Conservation (phyloP, 805 yeast genomes). For the Yarrowia phangngaensis region DNA sequence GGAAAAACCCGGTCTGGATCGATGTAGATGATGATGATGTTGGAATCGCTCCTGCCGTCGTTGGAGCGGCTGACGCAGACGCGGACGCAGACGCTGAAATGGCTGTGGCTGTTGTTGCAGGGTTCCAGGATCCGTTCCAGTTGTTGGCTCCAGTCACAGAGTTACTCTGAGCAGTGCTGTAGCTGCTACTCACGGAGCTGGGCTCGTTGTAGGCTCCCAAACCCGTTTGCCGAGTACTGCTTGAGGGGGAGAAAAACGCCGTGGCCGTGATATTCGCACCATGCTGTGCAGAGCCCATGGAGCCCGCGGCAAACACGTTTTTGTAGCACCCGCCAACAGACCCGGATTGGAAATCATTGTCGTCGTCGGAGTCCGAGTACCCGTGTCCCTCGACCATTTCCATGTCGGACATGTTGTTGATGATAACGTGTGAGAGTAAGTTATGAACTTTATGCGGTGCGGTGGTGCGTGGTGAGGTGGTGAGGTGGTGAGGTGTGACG, state of each 20-base stretch:
- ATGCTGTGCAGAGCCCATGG: too few species aligned
- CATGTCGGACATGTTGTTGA: slow-evolving; percentile 26
- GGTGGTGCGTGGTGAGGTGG: too few species aligned
- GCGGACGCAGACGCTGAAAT: neutral
- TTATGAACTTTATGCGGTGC: too few species aligned
- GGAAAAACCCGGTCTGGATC: slow-evolving; percentile 30
- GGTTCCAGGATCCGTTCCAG: too few species aligned
- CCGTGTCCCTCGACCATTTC: slow-evolving; percentile 28
- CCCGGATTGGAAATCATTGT: slow-evolving; percentile 1
- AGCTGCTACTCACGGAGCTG: slow-evolving; percentile 33
- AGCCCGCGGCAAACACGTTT: too few species aligned
- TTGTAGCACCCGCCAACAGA: neutral
- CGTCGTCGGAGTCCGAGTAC: slow-evolving; percentile 26
- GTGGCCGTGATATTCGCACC: slow-evolving; percentile 31
- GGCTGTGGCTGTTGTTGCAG: neutral
- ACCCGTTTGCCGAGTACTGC: slow-evolving; percentile 33
- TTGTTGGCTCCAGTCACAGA: too few species aligned
- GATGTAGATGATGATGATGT: slow-evolving; percentile 13
- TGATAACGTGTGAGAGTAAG: too few species aligned
- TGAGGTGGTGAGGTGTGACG: too few species aligned
- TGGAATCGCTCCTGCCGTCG: neutral
- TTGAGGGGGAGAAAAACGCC: slow-evolving; percentile 34
- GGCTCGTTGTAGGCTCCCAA: slow-evolving; percentile 34
- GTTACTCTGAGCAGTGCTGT: slow-evolving; percentile 32
- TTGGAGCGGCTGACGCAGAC: slow-evolving; percentile 2